Conservation (phyloP, 257 asterid genomes). For the Fraxinus cuspidata region DNA sequence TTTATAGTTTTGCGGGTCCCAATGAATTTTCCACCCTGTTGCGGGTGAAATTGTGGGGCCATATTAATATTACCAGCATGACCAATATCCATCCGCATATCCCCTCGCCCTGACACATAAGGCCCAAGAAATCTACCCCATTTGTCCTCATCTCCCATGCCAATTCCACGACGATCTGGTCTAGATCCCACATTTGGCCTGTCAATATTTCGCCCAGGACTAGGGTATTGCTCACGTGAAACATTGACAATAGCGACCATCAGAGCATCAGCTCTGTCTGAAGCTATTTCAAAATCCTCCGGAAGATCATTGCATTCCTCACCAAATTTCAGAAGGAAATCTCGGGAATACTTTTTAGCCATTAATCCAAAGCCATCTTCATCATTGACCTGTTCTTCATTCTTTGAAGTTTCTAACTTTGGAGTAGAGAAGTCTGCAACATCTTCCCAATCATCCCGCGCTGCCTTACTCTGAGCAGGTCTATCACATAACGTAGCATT, state of each 20-base stretch:
- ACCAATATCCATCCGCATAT: constrained; percentile 11
- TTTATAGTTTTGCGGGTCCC: constrained; percentile 50
- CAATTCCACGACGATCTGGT: constrained; percentile 18
- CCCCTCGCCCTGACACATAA: constrained; percentile 7
- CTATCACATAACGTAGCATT: constrained; percentile 8
- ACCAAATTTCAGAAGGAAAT: constrained; percentile 25
- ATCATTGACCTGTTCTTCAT: background rate
- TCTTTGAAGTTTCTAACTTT: constrained; percentile 20
- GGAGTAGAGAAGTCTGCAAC: constrained; percentile 16
- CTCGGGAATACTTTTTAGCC: constrained; percentile 31
- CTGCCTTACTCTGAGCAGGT: constrained; percentile 24
- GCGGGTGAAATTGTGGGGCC: constrained; percentile 41
- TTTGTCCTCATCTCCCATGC: constrained; percentile 24
- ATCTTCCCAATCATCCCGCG: constrained; percentile 29
- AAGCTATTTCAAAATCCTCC: constrained; percentile 27
- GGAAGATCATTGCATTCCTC: constrained; percentile 19
- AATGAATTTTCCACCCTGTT: constrained; percentile 39
- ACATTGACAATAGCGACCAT: constrained; percentile 19
- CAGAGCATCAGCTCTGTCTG: constrained; percentile 25
- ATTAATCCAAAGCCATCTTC: constrained; percentile 3
- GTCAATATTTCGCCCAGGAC: constrained; percentile 20
- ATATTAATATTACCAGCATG: constrained; percentile 26
- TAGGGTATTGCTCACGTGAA: background rate
- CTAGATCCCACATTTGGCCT: constrained; percentile 20
- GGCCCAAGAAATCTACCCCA: constrained; percentile 22